Evolutionary conservation across 2,329 filamentous ascomycete genomes (phyloP).

Genomic region (Elsinoe ampelina): DNA sequence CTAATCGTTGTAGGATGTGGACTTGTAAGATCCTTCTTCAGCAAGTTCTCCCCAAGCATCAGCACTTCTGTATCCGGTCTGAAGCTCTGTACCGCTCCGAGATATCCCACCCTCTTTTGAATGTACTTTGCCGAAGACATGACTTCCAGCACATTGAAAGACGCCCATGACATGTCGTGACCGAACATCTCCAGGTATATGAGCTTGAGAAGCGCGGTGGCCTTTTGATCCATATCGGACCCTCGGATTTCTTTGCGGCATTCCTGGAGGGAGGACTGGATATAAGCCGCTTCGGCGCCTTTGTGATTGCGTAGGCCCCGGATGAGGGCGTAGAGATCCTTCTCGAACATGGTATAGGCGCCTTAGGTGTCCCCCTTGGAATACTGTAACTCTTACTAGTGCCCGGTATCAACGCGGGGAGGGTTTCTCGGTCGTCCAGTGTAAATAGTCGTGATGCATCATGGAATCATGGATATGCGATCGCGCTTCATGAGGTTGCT

Average conservation of each 20-base stretch:
- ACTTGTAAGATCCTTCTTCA: constrained; percentile 86
- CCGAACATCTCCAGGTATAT: constrained; percentile 99
- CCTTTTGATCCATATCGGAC: constrained; percentile 96
- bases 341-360: constrained; percentile 71
- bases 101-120: constrained; percentile 90
- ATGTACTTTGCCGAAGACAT: constrained; percentile 95
- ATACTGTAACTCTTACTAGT: background rate
- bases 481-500: background rate
- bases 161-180: constrained; percentile 98
- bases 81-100: constrained; percentile 93
- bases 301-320: constrained; percentile 91
- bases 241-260: constrained; percentile 86
- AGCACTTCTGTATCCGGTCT: constrained; percentile 90
- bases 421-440: background rate
- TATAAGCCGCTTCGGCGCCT: constrained; percentile 89
- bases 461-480: constrained; percentile 1
- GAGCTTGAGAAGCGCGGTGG: constrained; percentile 87
- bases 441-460: constrained; percentile 13
- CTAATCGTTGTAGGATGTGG: constrained; percentile 67
- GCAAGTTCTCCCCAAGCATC: constrained; percentile 90
- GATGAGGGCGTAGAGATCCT: constrained; percentile 98
- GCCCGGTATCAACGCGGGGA: background rate
- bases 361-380: too few relatives aligned
- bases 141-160: constrained; percentile 95
- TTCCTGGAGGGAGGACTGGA: constrained; percentile 87